Evolutionary conservation across 306 rosid genomes (phyloP).

Genomic region (Calophaca sinica): DNA sequence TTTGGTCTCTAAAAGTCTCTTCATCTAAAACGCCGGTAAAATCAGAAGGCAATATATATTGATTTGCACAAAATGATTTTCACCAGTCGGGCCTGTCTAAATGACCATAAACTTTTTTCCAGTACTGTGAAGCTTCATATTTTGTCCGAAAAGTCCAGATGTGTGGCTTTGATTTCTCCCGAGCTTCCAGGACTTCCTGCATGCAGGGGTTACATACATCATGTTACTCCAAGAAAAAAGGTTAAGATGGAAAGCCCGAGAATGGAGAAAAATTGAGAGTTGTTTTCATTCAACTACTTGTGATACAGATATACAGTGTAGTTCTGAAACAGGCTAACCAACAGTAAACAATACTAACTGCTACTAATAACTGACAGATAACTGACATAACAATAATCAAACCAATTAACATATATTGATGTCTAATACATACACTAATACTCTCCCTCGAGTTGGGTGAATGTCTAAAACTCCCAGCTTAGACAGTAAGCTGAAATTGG

Average conservation of each 20-base stretch:
- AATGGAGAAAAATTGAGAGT: not conserved
- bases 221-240: not conserved
- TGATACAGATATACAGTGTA: not conserved
- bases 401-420: not conserved
- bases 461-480: not conserved
- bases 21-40: not conserved
- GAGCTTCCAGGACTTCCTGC: constrained; percentile 85
- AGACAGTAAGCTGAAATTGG: not conserved
- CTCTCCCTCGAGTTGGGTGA: not conserved
- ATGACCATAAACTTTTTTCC: constrained; percentile 69
- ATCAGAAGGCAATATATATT: not conserved
- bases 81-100: constrained; percentile 61
- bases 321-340: constrained; percentile 6
- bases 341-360: constrained; percentile 10
- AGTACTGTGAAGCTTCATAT: constrained; percentile 72
- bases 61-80: constrained; percentile 2
- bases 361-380: not conserved
- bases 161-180: constrained; percentile 69
- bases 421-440: not conserved
- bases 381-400: not conserved
- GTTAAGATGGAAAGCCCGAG: not conserved
- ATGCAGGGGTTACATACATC: not conserved
- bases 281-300: constrained; percentile 13
- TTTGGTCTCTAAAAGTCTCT: constrained; percentile 8
- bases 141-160: constrained; percentile 78